Percentiles rank a stretch among this genome's conserved stretches.
These are phyloP conservation scores for Neurospora sp. DNA, from an alignment of 495 filamentous ascomycete species.

Conservation along the genomic window DNA sequence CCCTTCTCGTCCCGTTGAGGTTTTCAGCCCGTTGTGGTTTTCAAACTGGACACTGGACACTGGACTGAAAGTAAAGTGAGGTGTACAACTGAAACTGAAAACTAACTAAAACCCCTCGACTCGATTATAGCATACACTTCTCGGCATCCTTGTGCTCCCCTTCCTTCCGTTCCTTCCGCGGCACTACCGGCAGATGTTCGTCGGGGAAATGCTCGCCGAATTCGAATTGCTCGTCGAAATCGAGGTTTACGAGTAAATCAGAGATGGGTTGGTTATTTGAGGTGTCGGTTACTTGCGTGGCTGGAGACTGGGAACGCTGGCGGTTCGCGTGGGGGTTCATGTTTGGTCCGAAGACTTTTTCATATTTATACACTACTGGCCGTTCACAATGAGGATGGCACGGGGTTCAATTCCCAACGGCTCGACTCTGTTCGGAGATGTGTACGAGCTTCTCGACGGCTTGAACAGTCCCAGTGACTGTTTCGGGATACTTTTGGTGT, in stretches of 20 bases:
- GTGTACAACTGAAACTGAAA: too few relatives aligned
- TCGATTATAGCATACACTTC: too few relatives aligned
- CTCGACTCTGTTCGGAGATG: constrained; percentile 48
- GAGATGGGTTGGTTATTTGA: not conserved
- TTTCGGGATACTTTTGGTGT: not conserved
- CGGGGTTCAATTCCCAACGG: constrained; percentile 26
- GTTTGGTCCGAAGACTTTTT: too few relatives aligned
- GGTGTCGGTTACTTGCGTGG: not conserved
- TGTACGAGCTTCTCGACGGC: constrained; percentile 50
- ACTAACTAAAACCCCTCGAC: too few relatives aligned
- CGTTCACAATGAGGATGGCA: not conserved
- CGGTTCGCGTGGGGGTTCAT: too few relatives aligned
- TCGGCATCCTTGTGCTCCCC: too few relatives aligned
- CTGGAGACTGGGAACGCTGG: too few relatives aligned
- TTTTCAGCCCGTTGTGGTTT: too few relatives aligned
- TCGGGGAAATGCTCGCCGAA: not conserved
- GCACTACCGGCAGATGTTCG: not conserved
- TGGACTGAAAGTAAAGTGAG: too few relatives aligned
- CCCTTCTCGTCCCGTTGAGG: too few relatives aligned
- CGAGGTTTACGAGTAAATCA: not conserved
- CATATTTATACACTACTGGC: not conserved
- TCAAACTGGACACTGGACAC: too few relatives aligned
- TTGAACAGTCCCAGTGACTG: constrained; percentile 35
- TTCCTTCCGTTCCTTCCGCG: too few relatives aligned
- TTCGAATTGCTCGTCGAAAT: not conserved